These are phyloP conservation scores for Pleurotus giganteus DNA, from an alignment of 768 basidiomycete genomes.

Conservation along the genomic window DNA sequence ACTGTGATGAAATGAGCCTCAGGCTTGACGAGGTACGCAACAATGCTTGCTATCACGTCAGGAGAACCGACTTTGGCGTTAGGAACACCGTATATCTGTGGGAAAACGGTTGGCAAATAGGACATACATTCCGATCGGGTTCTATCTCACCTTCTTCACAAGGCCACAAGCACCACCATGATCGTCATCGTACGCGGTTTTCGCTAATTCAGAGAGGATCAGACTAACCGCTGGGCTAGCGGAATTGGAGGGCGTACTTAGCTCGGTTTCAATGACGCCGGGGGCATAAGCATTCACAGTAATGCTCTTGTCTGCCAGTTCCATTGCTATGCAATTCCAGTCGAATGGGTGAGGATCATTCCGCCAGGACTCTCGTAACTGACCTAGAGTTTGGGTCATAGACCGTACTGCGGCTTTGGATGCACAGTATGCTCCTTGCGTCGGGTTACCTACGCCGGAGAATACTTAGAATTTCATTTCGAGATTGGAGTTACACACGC, in stretches of 20 bases:
- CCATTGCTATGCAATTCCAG: conserved; percentile 21
- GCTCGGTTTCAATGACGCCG: conserved; percentile 25
- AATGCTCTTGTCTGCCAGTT: conserved; percentile 30
- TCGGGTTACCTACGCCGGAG: conserved; percentile 12
- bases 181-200: not conserved
- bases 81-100: conserved; percentile 1
- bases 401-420: conserved; percentile 39
- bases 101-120: too few species aligned
- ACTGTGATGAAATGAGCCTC: conserved; percentile 32
- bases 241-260: conserved; percentile 21
- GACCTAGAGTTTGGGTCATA: conserved; percentile 36
- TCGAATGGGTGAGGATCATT: not conserved
- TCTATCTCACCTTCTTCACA: conserved; percentile 6
- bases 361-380: too few species aligned
- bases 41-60: conserved; percentile 32
- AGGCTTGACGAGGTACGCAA: conserved; percentile 35
- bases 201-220: not conserved
- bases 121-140: too few species aligned
- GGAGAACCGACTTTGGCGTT: conserved; percentile 23
- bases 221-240: not conserved
- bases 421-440: conserved; percentile 23
- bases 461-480: too few species aligned
- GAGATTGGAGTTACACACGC: too few species aligned
- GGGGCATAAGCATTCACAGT: conserved; percentile 42
- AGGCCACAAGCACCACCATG: conserved; percentile 1